These are phyloP conservation scores for Trichoderma brevicompactum DNA, from an alignment of 2,329 filamentous ascomycete genomes.

Conservation along the genomic window DNA sequence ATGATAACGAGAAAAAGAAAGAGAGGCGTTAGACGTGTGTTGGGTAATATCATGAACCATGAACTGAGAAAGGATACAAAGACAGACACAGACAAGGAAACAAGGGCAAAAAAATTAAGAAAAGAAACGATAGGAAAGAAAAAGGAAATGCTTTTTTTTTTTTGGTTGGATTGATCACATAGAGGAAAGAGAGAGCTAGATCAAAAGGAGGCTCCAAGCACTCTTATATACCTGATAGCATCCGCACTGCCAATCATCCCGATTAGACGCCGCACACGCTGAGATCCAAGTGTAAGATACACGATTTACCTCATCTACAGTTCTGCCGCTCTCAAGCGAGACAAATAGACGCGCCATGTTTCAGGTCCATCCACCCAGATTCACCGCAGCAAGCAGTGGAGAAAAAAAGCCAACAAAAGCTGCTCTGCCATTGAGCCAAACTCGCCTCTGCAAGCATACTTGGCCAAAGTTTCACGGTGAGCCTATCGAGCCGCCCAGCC, in stretches of 20 bases:
- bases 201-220: background rate
- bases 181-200: background rate
- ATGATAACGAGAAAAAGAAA: conserved; percentile 33
- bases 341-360: conserved; percentile 14
- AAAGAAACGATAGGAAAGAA: background rate
- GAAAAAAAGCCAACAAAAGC: background rate
- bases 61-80: conserved; percentile 21
- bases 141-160: background rate
- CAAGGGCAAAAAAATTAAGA: conserved; percentile 28
- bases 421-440: too few species aligned
- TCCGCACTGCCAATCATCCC: background rate
- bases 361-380: background rate
- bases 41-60: background rate
- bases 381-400: background rate
- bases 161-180: background rate
- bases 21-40: background rate
- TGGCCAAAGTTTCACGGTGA: background rate
- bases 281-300: too few species aligned
- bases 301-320: background rate
- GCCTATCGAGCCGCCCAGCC: background rate
- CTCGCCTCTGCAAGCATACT: too few species aligned
- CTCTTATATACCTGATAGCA: conserved; percentile 10
- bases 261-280: background rate
- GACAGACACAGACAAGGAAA: conserved; percentile 33
- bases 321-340: too few species aligned